Percentiles rank a stretch among this genome's conserved stretches.
These are phyloP conservation scores for Inga laurina DNA, from an alignment of 306 rosid genomes.

Conservation along the genomic window DNA sequence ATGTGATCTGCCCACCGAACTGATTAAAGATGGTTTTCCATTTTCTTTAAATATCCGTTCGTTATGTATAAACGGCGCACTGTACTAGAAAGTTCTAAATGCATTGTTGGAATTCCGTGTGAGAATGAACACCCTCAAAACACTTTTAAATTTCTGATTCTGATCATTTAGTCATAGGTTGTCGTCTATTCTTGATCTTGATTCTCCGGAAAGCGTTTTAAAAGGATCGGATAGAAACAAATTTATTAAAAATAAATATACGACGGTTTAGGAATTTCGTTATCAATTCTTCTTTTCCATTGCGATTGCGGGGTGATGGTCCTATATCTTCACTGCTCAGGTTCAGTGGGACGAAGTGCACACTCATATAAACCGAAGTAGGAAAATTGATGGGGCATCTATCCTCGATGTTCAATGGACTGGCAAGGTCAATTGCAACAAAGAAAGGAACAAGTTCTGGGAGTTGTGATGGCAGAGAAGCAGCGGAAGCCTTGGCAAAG, in stretches of 20 bases:
- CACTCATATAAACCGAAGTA: background rate
- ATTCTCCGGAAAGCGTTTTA: constrained; percentile 14
- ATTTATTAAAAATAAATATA: background rate
- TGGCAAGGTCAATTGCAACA: constrained; percentile 57
- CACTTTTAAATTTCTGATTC: background rate
- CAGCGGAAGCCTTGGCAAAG: constrained; percentile 76
- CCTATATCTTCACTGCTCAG: constrained; percentile 36
- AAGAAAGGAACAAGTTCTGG: constrained; percentile 55
- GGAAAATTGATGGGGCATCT: constrained; percentile 63
- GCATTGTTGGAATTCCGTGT: constrained; percentile 31
- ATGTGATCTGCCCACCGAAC: background rate
- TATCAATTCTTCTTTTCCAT: background rate
- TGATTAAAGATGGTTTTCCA: background rate
- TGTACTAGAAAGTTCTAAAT: constrained; percentile 18
- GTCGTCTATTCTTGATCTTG: constrained; percentile 35
- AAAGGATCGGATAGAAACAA: background rate
- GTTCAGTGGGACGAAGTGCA: constrained; percentile 13
- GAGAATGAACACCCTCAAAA: constrained; percentile 40
- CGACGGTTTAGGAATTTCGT: background rate
- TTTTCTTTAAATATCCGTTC: background rate
- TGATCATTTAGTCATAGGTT: background rate
- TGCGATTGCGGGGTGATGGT: background rate
- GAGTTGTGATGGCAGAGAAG: constrained; percentile 57
- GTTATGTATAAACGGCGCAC: background rate
- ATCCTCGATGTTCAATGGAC: constrained; percentile 74